Conservation (phyloP, 106 monocot genomes). For the Dendrobium huoshanense region DNA sequence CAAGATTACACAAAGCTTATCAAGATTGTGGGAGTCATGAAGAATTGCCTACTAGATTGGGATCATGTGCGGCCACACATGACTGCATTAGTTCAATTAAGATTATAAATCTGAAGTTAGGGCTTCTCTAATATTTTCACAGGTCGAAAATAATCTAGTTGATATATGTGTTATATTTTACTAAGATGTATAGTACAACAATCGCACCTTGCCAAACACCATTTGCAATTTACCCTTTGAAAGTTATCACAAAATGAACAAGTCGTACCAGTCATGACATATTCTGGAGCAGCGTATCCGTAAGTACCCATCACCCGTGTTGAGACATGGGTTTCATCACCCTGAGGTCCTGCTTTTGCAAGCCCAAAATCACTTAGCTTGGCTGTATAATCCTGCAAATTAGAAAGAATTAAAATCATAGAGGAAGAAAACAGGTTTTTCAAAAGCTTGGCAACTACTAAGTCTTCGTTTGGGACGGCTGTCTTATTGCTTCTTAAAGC, state of each 20-base stretch:
- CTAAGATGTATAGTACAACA: not conserved
- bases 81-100: too few species aligned
- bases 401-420: not conserved
- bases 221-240: not conserved
- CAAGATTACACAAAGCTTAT: too few species aligned
- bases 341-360: constrained; percentile 84
- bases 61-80: too few species aligned
- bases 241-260: not conserved
- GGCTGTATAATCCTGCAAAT: constrained; percentile 66
- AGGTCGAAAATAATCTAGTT: too few species aligned
- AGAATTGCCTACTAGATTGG: too few species aligned
- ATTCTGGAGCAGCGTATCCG: constrained; percentile 90
- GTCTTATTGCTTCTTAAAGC: too few species aligned
- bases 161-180: not conserved
- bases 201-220: not conserved
- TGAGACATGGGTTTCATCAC: constrained; percentile 89
- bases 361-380: constrained; percentile 91
- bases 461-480: too few species aligned
- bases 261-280: constrained; percentile 81
- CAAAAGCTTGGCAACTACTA: not conserved
- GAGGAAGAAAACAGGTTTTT: not conserved
- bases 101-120: too few species aligned
- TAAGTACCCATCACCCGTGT: constrained; percentile 91
- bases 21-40: too few species aligned
- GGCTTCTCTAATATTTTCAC: too few species aligned